Evolutionary conservation across 2,329 filamentous ascomycete species (phyloP).

Genomic region (Alternaria postmessia): DNA sequence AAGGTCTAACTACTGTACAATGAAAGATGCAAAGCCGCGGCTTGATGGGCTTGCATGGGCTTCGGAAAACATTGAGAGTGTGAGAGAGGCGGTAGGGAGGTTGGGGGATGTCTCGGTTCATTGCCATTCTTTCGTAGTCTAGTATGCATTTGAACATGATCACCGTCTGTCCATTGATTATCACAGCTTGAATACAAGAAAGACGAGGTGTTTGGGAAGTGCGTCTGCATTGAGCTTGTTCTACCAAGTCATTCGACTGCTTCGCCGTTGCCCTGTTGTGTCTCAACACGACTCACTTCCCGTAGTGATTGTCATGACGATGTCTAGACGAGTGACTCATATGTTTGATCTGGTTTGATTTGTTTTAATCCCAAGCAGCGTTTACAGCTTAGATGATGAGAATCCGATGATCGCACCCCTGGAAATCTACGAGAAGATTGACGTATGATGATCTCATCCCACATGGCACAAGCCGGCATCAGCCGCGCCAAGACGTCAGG

Average conservation of each 20-base stretch:
- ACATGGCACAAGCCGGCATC: constrained; percentile 12
- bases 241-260: not conserved
- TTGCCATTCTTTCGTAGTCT: not conserved
- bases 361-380: no score
- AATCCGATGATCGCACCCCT: no score
- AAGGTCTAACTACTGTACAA: not conserved
- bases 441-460: constrained; percentile 27
- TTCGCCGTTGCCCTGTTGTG: no score
- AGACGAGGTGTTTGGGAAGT: not conserved
- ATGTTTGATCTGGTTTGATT: no score
- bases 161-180: not conserved
- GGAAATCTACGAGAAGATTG: not conserved
- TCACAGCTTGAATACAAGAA: not conserved
- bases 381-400: no score
- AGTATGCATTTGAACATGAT: not conserved
- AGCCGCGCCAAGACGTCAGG: constrained; percentile 19
- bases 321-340: no score
- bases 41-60: no score
- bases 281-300: no score
- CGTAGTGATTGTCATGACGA: no score
- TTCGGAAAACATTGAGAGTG: no score
- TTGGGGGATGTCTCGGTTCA: no score
- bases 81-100: no score
- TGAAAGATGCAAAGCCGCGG: not conserved
- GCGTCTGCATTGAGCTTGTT: not conserved